A percentile compares a stretch with the other conserved stretches of the same genome.
Evolutionary conservation across 2,329 filamentous ascomycete genomes (phyloP).

Genomic region (Phaeoacremonium minimum): DNA sequence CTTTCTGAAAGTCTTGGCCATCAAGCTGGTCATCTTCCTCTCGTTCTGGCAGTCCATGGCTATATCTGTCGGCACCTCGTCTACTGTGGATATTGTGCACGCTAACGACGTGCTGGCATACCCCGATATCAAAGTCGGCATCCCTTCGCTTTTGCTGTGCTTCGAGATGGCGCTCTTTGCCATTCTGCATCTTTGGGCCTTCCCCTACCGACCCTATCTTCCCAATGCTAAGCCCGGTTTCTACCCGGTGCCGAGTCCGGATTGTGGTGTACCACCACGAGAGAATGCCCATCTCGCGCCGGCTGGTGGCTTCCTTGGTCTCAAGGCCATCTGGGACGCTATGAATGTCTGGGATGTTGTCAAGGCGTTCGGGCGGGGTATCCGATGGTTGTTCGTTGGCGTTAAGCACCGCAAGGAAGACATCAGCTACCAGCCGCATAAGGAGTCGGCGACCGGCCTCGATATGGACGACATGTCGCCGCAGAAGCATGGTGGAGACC

Average conservation of each 20-base stretch:
- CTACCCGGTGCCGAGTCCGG: conserved; percentile 39
- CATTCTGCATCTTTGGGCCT: conserved; percentile 76
- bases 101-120: conserved; percentile 59
- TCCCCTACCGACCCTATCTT: conserved; percentile 69
- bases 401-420: conserved; percentile 55
- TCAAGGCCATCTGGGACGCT: conserved; percentile 64
- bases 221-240: conserved; percentile 36
- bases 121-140: conserved; percentile 75
- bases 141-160: conserved; percentile 73
- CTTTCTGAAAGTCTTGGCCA: conserved; percentile 77
- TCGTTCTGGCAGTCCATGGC: conserved; percentile 75
- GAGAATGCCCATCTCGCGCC: conserved; percentile 46
- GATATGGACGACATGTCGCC: conserved; percentile 30
- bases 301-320: conserved; percentile 59
- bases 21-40: conserved; percentile 89
- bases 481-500: conserved; percentile 19
- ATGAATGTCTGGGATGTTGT: conserved; percentile 80
- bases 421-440: conserved; percentile 34
- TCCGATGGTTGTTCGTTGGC: conserved; percentile 78
- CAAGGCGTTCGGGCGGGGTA: conserved; percentile 72
- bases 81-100: conserved; percentile 55
- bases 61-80: conserved; percentile 47
- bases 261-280: conserved; percentile 31
- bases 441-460: conserved; percentile 26
- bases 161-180: conserved; percentile 83